Base-by-base conservation (phyloP, 352 stramenopile genomes). In the Phytophthora pinifolia region DNA sequence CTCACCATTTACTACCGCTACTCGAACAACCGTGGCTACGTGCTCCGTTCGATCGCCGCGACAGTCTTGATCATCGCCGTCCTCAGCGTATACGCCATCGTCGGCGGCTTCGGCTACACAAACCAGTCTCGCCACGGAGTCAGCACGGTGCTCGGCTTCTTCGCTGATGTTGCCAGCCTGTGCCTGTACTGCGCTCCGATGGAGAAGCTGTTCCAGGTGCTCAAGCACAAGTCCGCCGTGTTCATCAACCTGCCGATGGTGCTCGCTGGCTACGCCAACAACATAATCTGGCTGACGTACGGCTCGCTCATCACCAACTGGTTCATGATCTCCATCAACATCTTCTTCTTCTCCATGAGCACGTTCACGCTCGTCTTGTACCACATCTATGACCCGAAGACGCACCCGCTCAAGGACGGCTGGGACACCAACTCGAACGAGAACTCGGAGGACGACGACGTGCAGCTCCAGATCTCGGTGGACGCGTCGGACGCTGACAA, bases 191-290 rank as follows among this genome's bases (percentile, higher is more conserved):
- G 62, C 13, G 79, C 72, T 8, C 76, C 76, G 5, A 72, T 83
- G 44, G 70, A 78, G 42, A 70, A 74, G 17, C 46, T 83, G 32
- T 65, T 61, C 30, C 46, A 73, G 17, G 75, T 86, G 15, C 49
- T 86, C 42, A 60, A 65, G 22, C 65, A 68, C 36, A 79, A 76
- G 38, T 68, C 66, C 6, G 61, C 76, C 0, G 62, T 53, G 25
- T 56, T 70, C 31, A 70, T 86, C 31, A 77, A 76, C 25, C 59
- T 83, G 8, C 59, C 49, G 6, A 81, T 86, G 70, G 72, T 83
- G 42, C 30, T 79, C 14, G 69, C 62, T 2, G 72, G 71, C 1
- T 56, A 81, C 25, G 33, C 62, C 17, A 82, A 79, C 61, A 79
- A 72, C 51, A 63, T 70, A 9, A 69, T 81, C 7, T 86, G 76